phyloP scores from a whole-genome alignment of 768 basidiomycete genomes.

The Trametes sanguinea region DNA sequence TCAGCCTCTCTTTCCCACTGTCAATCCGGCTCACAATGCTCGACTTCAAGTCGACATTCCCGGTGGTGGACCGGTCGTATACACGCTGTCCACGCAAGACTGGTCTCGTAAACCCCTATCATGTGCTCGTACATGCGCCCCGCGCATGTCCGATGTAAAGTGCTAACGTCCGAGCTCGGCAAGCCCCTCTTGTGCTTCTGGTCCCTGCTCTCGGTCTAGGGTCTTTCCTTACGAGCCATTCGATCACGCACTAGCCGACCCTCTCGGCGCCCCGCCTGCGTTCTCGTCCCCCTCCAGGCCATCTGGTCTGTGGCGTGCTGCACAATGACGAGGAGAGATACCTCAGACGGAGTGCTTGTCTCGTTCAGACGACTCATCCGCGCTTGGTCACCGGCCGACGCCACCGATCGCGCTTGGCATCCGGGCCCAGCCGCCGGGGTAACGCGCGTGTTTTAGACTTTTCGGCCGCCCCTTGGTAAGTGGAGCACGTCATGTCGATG shows the following conservation, averaged over 20 bases:
- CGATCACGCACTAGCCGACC: neutral
- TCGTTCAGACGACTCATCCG: neutral
- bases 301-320: neutral
- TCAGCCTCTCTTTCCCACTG: neutral
- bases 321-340: too few species aligned
- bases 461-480: neutral
- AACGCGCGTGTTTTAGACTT: slow-evolving; percentile 1
- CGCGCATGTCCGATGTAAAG: neutral
- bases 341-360: neutral
- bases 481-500: neutral
- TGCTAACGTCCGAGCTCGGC: slow-evolving; percentile 4
- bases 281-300: neutral
- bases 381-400: neutral
- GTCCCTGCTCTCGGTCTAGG: neutral
- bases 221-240: neutral
- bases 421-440: too few species aligned
- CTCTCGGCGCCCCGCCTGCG: neutral
- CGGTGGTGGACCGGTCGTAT: too few species aligned
- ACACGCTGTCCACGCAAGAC: too few species aligned
- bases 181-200: slow-evolving; percentile 5
- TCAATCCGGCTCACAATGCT: neutral
- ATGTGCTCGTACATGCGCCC: slow-evolving; percentile 12
- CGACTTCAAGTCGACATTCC: neutral
- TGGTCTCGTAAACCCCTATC: neutral
- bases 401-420: neutral